These are phyloP conservation scores for Tylopilus plumbeoviolaceoides DNA, from an alignment of 768 basidiomycete species.

Conservation along the genomic window DNA sequence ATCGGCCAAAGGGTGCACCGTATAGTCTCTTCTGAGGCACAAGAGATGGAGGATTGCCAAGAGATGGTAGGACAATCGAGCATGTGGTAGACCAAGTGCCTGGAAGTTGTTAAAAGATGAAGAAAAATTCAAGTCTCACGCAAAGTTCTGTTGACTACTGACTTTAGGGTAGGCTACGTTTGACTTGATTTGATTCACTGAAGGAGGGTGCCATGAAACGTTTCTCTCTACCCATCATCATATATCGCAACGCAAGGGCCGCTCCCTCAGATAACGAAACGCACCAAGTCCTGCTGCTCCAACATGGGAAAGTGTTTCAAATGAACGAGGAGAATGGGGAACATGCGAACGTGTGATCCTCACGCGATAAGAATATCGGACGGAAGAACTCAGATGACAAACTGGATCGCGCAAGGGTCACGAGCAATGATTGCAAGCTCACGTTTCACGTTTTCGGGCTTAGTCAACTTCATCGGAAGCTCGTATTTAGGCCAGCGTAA, in stretches of 20 bases:
- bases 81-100: constrained; percentile 55
- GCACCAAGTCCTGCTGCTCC: too few species aligned
- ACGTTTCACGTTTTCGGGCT: background rate
- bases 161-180: constrained; percentile 45
- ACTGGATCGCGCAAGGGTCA: constrained; percentile 5
- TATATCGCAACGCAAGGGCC: too few species aligned
- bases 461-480: constrained; percentile 7
- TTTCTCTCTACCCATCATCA: too few species aligned
- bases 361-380: background rate
- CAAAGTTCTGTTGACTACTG: constrained; percentile 3
- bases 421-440: constrained; percentile 7
- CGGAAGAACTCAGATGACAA: background rate
- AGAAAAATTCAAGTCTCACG: constrained; percentile 3
- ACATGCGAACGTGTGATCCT: background rate
- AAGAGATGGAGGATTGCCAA: constrained; percentile 48
- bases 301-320: too few species aligned
- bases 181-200: too few species aligned
- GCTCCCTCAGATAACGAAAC: too few species aligned
- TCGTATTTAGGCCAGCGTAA: constrained; percentile 7
- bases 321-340: background rate
- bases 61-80: constrained; percentile 36
- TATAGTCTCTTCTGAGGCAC: constrained; percentile 50
- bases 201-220: too few species aligned
- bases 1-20: constrained; percentile 59
- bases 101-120: constrained; percentile 67